Evolutionary conservation across 306 rosid genomes (phyloP).

Genomic region (Cicer judaicum): DNA sequence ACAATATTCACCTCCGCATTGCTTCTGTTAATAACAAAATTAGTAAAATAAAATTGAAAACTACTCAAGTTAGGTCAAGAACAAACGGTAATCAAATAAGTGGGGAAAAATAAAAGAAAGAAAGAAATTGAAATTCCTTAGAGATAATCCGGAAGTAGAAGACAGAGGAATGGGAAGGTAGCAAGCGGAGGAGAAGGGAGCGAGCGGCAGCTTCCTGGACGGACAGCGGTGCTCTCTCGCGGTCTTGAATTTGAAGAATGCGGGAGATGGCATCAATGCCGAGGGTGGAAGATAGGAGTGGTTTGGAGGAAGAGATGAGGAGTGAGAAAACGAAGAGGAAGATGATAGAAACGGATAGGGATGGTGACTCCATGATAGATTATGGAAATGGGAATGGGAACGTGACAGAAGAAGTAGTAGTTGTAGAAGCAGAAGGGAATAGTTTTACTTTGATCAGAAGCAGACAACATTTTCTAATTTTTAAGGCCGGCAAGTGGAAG

Average conservation of each 20-base stretch:
- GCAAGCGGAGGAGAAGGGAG: constrained; percentile 70
- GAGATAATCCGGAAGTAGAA: constrained; percentile 69
- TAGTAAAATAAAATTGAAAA: not conserved
- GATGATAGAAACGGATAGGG: constrained; percentile 54
- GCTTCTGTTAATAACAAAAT: constrained; percentile 51
- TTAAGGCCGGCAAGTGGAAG: constrained; percentile 49
- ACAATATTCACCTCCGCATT: constrained; percentile 73
- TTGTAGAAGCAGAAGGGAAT: constrained; percentile 20
- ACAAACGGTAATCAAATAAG: not conserved
- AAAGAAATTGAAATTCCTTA: constrained; percentile 47
- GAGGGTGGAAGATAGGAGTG: constrained; percentile 45
- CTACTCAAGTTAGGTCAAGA: not conserved
- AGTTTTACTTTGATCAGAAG: not conserved
- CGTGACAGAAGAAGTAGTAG: constrained; percentile 9
- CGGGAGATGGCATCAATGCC: constrained; percentile 63
- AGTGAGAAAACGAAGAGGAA: constrained; percentile 10
- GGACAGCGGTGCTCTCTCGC: constrained; percentile 61
- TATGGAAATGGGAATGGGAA: constrained; percentile 1
- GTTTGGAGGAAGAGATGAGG: constrained; percentile 12
- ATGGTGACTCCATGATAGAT: constrained; percentile 42
- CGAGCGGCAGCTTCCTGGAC: constrained; percentile 79
- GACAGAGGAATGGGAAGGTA: constrained; percentile 71
- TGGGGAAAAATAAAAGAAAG: too few species aligned
- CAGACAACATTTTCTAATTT: constrained; percentile 39
- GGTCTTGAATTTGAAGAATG: constrained; percentile 72